Evolutionary conservation across 164 flowering plant species (phyloP).

Genomic region (Hamamelis virginiana): DNA sequence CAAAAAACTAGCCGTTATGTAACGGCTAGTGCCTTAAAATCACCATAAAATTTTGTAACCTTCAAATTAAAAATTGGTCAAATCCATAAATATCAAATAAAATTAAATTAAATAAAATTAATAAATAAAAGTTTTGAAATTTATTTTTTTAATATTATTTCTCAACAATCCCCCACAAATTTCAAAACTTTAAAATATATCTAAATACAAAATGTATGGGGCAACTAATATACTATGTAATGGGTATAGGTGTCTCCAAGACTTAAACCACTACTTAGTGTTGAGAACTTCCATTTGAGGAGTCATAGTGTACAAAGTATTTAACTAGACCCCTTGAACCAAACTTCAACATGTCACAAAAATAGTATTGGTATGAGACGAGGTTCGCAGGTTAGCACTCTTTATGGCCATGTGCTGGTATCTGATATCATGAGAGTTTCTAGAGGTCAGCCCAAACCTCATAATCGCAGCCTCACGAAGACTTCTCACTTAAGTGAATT

Average conservation of each 20-base stretch:
- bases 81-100: no score
- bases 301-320: neutral
- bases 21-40: no score
- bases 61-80: no score
- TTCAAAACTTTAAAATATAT: no score
- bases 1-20: no score
- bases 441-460: neutral
- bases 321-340: neutral
- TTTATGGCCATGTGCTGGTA: neutral
- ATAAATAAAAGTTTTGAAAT: no score
- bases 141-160: no score
- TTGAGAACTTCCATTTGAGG: no score
- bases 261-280: no score
- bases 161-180: neutral
- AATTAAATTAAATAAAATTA: no score
- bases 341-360: neutral
- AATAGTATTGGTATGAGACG: neutral
- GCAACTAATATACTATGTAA: neutral
- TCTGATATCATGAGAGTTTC: neutral
- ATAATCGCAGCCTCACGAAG: slow-evolving; percentile 5
- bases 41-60: no score
- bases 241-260: neutral
- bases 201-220: neutral
- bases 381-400: neutral
- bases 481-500: slow-evolving; percentile 6